Evolutionary conservation across 352 stramenopile genomes (phyloP).

Genomic region (Pythium aristosporum): DNA sequence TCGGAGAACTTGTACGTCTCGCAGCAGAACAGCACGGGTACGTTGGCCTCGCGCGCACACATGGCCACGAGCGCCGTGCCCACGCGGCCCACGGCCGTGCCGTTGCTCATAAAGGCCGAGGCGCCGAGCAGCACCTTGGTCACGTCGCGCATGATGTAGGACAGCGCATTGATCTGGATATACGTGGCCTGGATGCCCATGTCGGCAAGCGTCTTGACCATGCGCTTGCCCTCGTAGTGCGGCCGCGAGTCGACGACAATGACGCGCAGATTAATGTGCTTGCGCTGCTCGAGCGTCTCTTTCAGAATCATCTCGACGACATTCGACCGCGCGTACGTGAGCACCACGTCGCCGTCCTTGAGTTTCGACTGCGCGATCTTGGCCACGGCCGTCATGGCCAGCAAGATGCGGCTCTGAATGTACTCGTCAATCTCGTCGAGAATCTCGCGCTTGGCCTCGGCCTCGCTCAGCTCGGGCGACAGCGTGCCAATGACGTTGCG

Average conservation of each 20-base stretch:
- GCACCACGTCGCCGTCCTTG: conserved; percentile 90
- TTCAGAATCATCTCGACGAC: conserved; percentile 88
- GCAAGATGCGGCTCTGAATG: conserved; percentile 91
- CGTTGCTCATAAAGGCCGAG: conserved; percentile 95
- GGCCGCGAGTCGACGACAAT: conserved; percentile 94
- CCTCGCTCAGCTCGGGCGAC: conserved; percentile 81
- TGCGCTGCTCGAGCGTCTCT: conserved; percentile 36
- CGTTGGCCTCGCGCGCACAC: conserved; percentile 88
- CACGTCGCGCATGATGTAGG: conserved; percentile 95
- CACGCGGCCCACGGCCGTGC: conserved; percentile 88
- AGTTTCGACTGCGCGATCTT: conserved; percentile 90
- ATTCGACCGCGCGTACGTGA: conserved; percentile 94
- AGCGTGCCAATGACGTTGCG: conserved; percentile 89
- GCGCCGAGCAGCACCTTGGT: conserved; percentile 96
- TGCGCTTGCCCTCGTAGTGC: conserved; percentile 79
- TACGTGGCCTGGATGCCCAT: conserved; percentile 90
- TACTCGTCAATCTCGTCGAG: conserved; percentile 93
- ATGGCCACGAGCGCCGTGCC: conserved; percentile 93
- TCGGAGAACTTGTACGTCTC: conserved; percentile 98
- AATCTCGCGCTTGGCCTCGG: conserved; percentile 84
- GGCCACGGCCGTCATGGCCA: conserved; percentile 89
- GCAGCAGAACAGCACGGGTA: conserved; percentile 97
- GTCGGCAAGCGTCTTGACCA: conserved; percentile 68
- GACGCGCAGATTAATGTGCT: conserved; percentile 76
- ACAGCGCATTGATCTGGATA: conserved; percentile 93